Conservation (phyloP, 108 stramenopile genomes). For the Seminavis robusta region DNA sequence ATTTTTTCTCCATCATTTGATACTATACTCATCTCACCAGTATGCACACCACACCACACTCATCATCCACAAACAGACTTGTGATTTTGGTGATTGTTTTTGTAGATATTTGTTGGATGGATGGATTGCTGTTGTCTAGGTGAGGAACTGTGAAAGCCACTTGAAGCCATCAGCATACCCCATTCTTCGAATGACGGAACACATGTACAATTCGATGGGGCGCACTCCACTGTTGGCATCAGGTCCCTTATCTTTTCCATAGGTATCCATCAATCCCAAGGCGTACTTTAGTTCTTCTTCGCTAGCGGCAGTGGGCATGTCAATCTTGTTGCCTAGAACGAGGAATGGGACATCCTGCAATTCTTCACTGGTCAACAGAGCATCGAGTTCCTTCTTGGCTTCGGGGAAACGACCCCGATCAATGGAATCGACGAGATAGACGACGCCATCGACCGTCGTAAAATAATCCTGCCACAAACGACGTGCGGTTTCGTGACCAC, state of each 20-base stretch:
- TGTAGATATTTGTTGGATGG: too few species aligned
- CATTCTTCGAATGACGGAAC: conserved; percentile 97
- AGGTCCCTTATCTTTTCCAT: conserved; percentile 96
- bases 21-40: too few species aligned
- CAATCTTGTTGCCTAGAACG: conserved; percentile 99
- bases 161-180: conserved; percentile 98
- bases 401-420: conserved; percentile 96
- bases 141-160: conserved; percentile 96
- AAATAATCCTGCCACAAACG: conserved; percentile 95
- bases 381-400: conserved; percentile 98
- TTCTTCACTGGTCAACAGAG: conserved; percentile 88
- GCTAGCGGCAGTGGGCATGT: conserved; percentile 89
- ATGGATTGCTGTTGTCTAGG: conserved; percentile 41
- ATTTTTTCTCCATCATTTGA: too few species aligned
- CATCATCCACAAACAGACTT: too few species aligned
- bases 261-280: conserved; percentile 96
- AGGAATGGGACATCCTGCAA: conserved; percentile 96
- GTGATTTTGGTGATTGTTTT: too few species aligned
- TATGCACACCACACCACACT: too few species aligned
- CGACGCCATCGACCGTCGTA: conserved; percentile 97
- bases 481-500: conserved; percentile 92
- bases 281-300: conserved; percentile 98
- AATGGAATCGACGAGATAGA: conserved; percentile 95
- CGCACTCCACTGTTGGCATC: conserved; percentile 76
- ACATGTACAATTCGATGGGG: conserved; percentile 99